A percentile compares a stretch with the other conserved stretches of the same genome.
phyloP scores from a whole-genome alignment of 345 rosid genomes.

The Firmiana major region DNA sequence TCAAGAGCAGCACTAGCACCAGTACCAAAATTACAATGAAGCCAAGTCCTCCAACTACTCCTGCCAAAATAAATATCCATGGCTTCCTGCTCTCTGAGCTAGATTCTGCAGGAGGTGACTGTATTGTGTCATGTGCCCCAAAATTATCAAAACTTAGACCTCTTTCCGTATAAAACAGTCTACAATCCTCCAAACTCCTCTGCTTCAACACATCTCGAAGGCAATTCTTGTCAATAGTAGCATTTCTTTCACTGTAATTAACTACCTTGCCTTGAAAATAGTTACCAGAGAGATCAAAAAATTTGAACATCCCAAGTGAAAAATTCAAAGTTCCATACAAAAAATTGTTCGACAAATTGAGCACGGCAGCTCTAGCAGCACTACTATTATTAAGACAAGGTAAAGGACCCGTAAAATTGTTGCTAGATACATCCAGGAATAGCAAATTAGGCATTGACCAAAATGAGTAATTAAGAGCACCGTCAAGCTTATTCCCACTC shows the following conservation, averaged over 20 bases:
- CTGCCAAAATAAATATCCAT: conserved; percentile 42
- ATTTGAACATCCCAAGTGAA: conserved; percentile 36
- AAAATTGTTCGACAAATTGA: conserved; percentile 70
- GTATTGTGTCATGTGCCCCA: conserved; percentile 31
- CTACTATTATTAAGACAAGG: conserved; percentile 28
- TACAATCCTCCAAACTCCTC: conserved; percentile 47
- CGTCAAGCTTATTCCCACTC: conserved; percentile 45
- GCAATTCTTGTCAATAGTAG: conserved; percentile 48
- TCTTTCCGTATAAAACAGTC: conserved; percentile 42
- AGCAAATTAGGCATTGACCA: conserved; percentile 46
- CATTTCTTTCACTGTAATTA: conserved; percentile 30
- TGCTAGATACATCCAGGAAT: conserved; percentile 57
- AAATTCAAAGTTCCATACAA: conserved; percentile 58
- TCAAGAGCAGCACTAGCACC: conserved; percentile 32
- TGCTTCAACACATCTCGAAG: conserved; percentile 43
- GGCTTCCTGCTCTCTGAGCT: conserved; percentile 29
- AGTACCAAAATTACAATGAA: conserved; percentile 37
- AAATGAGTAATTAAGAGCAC: conserved; percentile 39
- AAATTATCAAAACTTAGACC: conserved; percentile 46
- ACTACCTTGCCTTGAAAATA: conserved; percentile 69
- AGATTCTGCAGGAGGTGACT: conserved; percentile 17
- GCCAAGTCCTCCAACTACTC: conserved; percentile 51
- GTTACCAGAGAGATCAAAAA: conserved; percentile 65
- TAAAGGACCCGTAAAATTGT: conserved; percentile 50
- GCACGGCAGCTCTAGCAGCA: conserved; percentile 27